These are phyloP conservation scores for Spergularia azorica DNA, from an alignment of 179 eudicot genomes.

Conservation along the genomic window DNA sequence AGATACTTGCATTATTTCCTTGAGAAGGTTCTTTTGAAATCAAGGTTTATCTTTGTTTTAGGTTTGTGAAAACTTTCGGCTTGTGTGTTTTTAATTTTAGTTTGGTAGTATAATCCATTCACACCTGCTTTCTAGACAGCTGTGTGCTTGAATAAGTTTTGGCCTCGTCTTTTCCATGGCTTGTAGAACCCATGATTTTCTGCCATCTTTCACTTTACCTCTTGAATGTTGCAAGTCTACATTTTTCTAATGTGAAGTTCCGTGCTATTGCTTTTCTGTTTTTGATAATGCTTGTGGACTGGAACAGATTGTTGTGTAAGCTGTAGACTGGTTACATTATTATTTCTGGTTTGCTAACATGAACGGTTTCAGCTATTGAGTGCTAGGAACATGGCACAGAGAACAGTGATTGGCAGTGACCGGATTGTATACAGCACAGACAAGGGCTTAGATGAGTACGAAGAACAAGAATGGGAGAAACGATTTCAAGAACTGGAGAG, in stretches of 20 bases:
- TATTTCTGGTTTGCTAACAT: slow-evolving; percentile 13
- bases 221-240: background rate
- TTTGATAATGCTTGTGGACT: background rate
- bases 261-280: background rate
- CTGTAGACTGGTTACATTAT: background rate
- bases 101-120: too few relatives aligned
- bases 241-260: background rate
- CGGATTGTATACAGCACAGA: slow-evolving; percentile 84
- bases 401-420: slow-evolving; percentile 76
- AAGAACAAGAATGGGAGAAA: slow-evolving; percentile 73
- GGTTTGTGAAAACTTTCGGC: too few relatives aligned
- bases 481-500: slow-evolving; percentile 64
- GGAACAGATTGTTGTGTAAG: background rate
- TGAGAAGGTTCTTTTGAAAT: too few relatives aligned
- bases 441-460: slow-evolving; percentile 70
- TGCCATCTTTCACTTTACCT: too few relatives aligned
- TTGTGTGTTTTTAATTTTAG: too few relatives aligned
- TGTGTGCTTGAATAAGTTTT: too few relatives aligned
- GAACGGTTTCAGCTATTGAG: slow-evolving; percentile 60
- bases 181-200: too few relatives aligned
- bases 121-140: too few relatives aligned
- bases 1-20: too few relatives aligned
- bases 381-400: slow-evolving; percentile 93
- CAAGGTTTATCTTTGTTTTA: too few relatives aligned
- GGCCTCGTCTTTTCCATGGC: too few relatives aligned